Evolutionary conservation across 2,329 filamentous ascomycete species (phyloP).

Genomic region (Leptographium galeiforme): DNA sequence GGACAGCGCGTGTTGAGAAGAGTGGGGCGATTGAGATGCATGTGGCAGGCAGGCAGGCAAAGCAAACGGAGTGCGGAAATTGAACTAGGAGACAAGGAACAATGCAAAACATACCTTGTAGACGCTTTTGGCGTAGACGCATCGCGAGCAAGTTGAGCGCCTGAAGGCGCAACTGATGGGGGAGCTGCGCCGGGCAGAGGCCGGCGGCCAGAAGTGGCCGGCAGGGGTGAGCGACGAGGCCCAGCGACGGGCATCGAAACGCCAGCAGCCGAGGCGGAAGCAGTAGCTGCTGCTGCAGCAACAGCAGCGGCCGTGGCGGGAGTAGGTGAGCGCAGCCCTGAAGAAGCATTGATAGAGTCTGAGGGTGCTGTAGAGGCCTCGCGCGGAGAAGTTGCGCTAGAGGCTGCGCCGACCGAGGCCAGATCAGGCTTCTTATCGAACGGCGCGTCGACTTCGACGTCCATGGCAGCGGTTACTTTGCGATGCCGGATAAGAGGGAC

Average conservation of each 20-base stretch:
- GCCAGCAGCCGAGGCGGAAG: background rate
- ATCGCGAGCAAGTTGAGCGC: background rate
- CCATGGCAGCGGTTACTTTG: background rate
- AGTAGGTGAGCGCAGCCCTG: background rate
- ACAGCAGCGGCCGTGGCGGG: background rate
- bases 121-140: background rate
- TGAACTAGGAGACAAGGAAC: background rate
- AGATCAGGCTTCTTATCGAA: background rate
- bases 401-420: background rate
- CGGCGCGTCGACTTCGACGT: slow-evolving; percentile 2
- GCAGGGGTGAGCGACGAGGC: background rate
- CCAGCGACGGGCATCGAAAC: background rate
- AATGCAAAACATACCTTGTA: background rate
- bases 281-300: background rate
- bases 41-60: background rate
- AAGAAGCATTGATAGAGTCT: background rate
- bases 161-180: background rate
- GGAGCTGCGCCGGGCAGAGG: slow-evolving; percentile 3
- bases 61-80: background rate
- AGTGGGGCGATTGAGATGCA: background rate
- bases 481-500: no score
- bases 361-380: background rate
- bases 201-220: background rate
- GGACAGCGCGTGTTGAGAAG: background rate
- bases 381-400: background rate